These are phyloP conservation scores for Microsporum canis DNA, from an alignment of 2,329 filamentous ascomycete species.

Conservation along the genomic window DNA sequence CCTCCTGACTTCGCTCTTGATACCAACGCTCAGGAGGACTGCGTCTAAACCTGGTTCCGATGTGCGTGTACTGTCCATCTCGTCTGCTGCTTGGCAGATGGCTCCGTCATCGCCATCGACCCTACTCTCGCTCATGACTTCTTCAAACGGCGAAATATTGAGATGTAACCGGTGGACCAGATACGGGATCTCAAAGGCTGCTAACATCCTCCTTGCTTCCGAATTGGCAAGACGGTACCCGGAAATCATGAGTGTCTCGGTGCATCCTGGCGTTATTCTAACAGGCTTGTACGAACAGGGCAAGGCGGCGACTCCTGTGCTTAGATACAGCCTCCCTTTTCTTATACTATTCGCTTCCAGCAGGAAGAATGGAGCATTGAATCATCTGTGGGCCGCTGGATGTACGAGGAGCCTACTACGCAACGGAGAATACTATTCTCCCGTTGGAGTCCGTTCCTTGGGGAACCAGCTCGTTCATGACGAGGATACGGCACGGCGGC, in stretches of 20 bases:
- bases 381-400: conserved; percentile 33
- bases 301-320: conserved; percentile 17
- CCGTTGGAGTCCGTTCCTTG: conserved; percentile 27
- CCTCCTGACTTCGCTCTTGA: conserved; percentile 34
- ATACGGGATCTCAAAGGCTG: conserved; percentile 43
- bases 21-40: conserved; percentile 32
- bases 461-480: conserved; percentile 24
- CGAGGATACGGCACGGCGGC: conserved; percentile 22
- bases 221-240: conserved; percentile 32
- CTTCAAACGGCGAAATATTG: conserved; percentile 24
- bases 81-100: conserved; percentile 28
- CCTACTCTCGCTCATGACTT: conserved; percentile 26
- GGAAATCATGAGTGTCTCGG: conserved; percentile 33
- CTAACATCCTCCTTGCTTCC: conserved; percentile 38
- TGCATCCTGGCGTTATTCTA: conserved; percentile 41
- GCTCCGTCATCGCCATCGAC: conserved; percentile 19
- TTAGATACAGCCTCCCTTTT: conserved; percentile 16
- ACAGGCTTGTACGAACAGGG: conserved; percentile 31
- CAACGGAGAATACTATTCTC: conserved; percentile 34
- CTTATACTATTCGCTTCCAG: conserved; percentile 23
- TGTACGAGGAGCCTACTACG: conserved; percentile 22
- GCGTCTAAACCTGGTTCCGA: conserved; percentile 19
- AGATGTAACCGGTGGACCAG: conserved; percentile 32
- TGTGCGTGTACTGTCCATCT: conserved; percentile 30
- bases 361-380: conserved; percentile 28